phyloP scores from a whole-genome alignment of 2,329 filamentous ascomycete species.

The Xylaria sp. region DNA sequence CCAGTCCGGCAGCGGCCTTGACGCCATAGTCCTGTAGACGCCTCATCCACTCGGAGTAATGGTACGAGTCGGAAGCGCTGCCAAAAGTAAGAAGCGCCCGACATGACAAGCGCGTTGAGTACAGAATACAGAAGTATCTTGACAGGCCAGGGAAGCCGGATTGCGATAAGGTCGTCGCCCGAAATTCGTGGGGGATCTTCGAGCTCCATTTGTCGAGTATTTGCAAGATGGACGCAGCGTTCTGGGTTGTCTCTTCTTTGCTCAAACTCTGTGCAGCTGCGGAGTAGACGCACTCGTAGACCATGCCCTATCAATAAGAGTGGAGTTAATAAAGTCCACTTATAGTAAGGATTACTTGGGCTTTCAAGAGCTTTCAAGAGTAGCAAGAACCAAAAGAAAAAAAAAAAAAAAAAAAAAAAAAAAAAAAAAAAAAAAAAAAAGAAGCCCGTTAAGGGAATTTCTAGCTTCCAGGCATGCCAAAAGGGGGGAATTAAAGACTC shows the following conservation, averaged over 20 bases:
- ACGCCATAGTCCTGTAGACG: slow-evolving; percentile 38
- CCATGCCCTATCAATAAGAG: too few species aligned
- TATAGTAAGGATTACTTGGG: too few species aligned
- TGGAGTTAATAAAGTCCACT: too few species aligned
- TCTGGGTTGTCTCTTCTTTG: slow-evolving; percentile 44
- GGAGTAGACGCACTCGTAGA: slow-evolving; percentile 53
- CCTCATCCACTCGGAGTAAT: slow-evolving; percentile 39
- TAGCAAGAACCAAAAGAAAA: too few species aligned
- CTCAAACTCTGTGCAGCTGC: slow-evolving; percentile 34
- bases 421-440: too few species aligned
- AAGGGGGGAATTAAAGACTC: too few species aligned
- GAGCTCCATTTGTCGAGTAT: slow-evolving; percentile 35
- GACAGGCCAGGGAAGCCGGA: slow-evolving; percentile 20
- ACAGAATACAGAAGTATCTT: slow-evolving; percentile 38
- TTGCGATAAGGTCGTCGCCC: slow-evolving; percentile 6
- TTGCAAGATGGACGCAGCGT: slow-evolving; percentile 31
- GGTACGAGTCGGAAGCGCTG: slow-evolving; percentile 35
- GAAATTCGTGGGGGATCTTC: slow-evolving; percentile 27
- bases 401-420: too few species aligned
- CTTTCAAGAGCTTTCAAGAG: too few species aligned
- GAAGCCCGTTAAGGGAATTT: too few species aligned
- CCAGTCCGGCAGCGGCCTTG: slow-evolving; percentile 40
- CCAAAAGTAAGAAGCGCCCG: slow-evolving; percentile 33
- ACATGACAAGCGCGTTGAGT: slow-evolving; percentile 33
- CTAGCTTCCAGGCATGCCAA: too few species aligned